Conservation (phyloP, 2,329 filamentous ascomycete genomes). For the Paraphaeosphaeria minitans region DNA sequence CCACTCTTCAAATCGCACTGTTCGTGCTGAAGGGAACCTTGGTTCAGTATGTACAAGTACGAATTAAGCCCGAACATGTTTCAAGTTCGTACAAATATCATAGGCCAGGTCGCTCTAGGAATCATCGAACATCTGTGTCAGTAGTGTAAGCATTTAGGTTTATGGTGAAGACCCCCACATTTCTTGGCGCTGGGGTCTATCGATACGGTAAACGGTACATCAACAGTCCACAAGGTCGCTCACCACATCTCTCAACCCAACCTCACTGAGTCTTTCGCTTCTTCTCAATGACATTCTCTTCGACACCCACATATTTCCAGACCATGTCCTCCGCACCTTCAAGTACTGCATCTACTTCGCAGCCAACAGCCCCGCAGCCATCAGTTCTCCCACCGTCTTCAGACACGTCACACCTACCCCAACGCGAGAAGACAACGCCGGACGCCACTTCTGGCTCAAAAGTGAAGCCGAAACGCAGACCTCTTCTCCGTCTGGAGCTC, state of each 20-base stretch:
- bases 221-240: slow-evolving; percentile 2
- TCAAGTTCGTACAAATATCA: not conserved
- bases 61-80: not conserved
- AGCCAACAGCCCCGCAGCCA: slow-evolving; percentile 34
- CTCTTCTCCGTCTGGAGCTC: slow-evolving; percentile 54
- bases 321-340: slow-evolving; percentile 37
- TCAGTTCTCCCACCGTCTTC: slow-evolving; percentile 34
- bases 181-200: slow-evolving; percentile 17
- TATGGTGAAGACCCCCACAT: slow-evolving; percentile 14
- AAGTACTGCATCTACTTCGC: slow-evolving; percentile 28
- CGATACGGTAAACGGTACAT: not conserved
- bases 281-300: slow-evolving; percentile 22
- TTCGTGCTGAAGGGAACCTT: too few species aligned
- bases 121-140: too few species aligned
- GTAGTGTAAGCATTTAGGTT: too few species aligned
- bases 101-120: not conserved
- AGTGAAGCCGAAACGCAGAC: slow-evolving; percentile 43
- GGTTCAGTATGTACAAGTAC: not conserved
- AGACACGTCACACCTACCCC: not conserved
- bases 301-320: slow-evolving; percentile 44
- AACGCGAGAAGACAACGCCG: not conserved
- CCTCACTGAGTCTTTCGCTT: not conserved
- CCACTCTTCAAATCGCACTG: too few species aligned
- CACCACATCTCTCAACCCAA: not conserved
- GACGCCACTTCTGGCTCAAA: slow-evolving; percentile 6